phyloP scores from a whole-genome alignment of 176 grass and related monocot species.

The Alloteropsis semialata region DNA sequence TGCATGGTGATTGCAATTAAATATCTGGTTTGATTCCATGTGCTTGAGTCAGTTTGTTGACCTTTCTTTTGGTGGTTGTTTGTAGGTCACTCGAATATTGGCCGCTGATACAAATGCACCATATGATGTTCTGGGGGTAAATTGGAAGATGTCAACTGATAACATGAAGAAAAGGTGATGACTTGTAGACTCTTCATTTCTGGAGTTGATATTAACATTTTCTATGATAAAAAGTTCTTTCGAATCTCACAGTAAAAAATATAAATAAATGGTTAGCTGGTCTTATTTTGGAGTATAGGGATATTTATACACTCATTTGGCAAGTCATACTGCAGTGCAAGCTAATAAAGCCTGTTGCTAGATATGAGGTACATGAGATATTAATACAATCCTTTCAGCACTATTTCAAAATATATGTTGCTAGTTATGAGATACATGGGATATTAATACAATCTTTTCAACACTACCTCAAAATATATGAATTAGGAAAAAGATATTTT shows the following conservation, averaged over 20 bases:
- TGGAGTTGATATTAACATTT: not conserved
- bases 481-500: too few relatives aligned
- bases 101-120: slow-evolving; percentile 65
- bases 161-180: slow-evolving; percentile 95
- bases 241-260: not conserved
- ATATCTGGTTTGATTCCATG: not conserved
- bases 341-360: not conserved
- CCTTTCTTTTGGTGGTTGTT: not conserved
- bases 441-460: too few relatives aligned
- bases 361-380: not conserved
- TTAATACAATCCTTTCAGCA: not conserved
- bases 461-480: too few relatives aligned
- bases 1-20: not conserved
- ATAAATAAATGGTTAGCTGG: not conserved
- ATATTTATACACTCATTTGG: not conserved
- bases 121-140: slow-evolving; percentile 86
- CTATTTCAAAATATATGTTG: not conserved
- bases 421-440: too few relatives aligned
- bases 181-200: slow-evolving; percentile 20
- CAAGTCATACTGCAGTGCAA: not conserved
- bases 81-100: slow-evolving; percentile 87
- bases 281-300: not conserved
- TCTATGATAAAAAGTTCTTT: not conserved
- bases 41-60: not conserved
- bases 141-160: slow-evolving; percentile 93